Evolutionary conservation across 805 yeast species (phyloP).

Genomic region (Spathaspora girioi): DNA sequence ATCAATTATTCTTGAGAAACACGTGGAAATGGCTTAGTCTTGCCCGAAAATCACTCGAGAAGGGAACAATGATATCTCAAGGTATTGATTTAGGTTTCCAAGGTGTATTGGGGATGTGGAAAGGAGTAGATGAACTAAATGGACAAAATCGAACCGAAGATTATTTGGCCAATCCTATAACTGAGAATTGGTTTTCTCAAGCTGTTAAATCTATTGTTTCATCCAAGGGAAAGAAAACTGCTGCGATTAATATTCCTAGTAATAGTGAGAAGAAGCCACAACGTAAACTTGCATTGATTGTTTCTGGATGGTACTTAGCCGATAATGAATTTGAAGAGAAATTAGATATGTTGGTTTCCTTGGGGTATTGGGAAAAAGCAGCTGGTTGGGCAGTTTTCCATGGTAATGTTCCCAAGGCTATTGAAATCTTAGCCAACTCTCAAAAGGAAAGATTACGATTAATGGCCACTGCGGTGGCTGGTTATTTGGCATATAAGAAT

Average conservation of each 20-base stretch:
- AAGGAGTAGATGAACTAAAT: slow-evolving; percentile 51
- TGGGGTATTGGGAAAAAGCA: slow-evolving; percentile 76
- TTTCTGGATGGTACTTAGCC: slow-evolving; percentile 89
- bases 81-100: slow-evolving; percentile 78
- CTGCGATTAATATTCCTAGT: slow-evolving; percentile 42
- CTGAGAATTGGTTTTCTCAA: slow-evolving; percentile 41
- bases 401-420: slow-evolving; percentile 80
- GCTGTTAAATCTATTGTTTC: slow-evolving; percentile 53
- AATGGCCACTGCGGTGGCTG: slow-evolving; percentile 93
- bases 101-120: slow-evolving; percentile 91
- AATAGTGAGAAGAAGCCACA: slow-evolving; percentile 55
- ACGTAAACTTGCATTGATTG: slow-evolving; percentile 73
- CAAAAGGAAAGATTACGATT: slow-evolving; percentile 66
- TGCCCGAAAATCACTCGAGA: slow-evolving; percentile 59
- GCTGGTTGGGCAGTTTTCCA: slow-evolving; percentile 98
- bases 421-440: slow-evolving; percentile 72
- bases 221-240: slow-evolving; percentile 45
- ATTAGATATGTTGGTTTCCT: slow-evolving; percentile 49
- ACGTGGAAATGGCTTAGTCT: slow-evolving; percentile 92
- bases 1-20: slow-evolving; percentile 53
- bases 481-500: slow-evolving; percentile 67
- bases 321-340: slow-evolving; percentile 71
- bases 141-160: slow-evolving; percentile 43
- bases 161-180: slow-evolving; percentile 16
- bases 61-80: slow-evolving; percentile 64